Evolutionary conservation across 2,329 filamentous ascomycete species (phyloP), one percentile per base, ranked within the genome.

Genomic region (Apiospora saccharicola): DNA sequence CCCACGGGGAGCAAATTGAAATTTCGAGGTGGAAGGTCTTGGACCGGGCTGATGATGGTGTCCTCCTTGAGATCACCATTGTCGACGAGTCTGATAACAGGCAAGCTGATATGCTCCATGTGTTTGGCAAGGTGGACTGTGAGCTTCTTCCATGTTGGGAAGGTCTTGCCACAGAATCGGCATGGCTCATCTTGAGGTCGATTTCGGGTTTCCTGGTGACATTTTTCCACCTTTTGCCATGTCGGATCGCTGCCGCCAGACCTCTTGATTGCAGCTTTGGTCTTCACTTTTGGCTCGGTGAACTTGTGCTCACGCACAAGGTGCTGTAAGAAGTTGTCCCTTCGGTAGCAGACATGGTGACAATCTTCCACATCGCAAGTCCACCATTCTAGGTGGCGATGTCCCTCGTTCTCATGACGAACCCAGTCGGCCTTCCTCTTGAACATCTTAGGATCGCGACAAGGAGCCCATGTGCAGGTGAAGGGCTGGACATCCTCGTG

Each of bases 401-500:
- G 95, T 37, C 93, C 91, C 82, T 98, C 95, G 76, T 96, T 97
- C 80, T 98, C 95, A 78, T 98, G 95, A 43, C 95, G 90, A 30
- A 98, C 94, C 95, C 95, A 98, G 80, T 98, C 95, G 19, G 95
- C 95, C 82, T 98, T 98, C 68, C 95, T 90, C 83, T 98, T 98
- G 86, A 98, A 98, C 47, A 94, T 95, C 82, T 97, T 97, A 24
- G 93, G 91, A 68, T 97, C 94, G 12, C 89, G 89, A 79, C 95
- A 98, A 69, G 90, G 88, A 2, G 93, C 90, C 85, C 96, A 98
- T 0, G 95, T 98, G 82, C 95, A 98, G 3, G 94, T 97, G 77
- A 98, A 98, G 0, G 95, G 95, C 79, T 96, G 93, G 0, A 98
- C 90, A 80, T 98, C 95, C 82, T 98, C 95, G 77, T 97, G 94